Evolutionary conservation across 345 rosid genomes (phyloP).

Genomic region (Rhodomyrtus tomentosa): DNA sequence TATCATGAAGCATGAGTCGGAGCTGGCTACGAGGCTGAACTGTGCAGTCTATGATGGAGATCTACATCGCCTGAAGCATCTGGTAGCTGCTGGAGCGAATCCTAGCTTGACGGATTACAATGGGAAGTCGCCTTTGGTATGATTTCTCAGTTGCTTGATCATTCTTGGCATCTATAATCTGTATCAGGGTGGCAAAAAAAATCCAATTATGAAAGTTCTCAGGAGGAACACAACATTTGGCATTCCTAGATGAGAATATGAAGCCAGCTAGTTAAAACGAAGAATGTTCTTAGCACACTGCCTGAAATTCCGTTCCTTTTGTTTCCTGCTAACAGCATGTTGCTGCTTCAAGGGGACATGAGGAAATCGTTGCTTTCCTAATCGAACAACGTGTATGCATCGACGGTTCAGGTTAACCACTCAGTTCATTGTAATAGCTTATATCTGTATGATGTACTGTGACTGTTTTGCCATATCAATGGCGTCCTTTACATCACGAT

Average conservation of each 20-base stretch:
- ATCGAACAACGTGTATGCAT: slow-evolving; percentile 46
- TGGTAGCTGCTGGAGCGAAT: slow-evolving; percentile 61
- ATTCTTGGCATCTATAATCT: background rate
- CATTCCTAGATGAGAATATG: background rate
- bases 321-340: slow-evolving; percentile 38
- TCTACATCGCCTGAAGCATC: slow-evolving; percentile 40
- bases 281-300: too few species aligned
- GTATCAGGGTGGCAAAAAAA: background rate
- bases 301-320: background rate
- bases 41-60: slow-evolving; percentile 63
- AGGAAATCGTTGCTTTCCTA: slow-evolving; percentile 49
- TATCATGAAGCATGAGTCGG: slow-evolving; percentile 64
- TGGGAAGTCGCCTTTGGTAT: slow-evolving; percentile 84
- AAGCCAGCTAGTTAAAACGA: background rate
- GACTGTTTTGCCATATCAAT: background rate
- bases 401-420: slow-evolving; percentile 26
- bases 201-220: background rate
- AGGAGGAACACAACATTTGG: background rate
- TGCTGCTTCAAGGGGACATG: slow-evolving; percentile 70
- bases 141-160: background rate
- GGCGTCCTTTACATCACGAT: background rate
- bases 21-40: slow-evolving; percentile 53
- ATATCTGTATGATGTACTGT: background rate
- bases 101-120: slow-evolving; percentile 61
- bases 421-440: too few species aligned